Conservation (phyloP, 1,139 yeast genomes). For the Debaryomycetaceae sp. region DNA sequence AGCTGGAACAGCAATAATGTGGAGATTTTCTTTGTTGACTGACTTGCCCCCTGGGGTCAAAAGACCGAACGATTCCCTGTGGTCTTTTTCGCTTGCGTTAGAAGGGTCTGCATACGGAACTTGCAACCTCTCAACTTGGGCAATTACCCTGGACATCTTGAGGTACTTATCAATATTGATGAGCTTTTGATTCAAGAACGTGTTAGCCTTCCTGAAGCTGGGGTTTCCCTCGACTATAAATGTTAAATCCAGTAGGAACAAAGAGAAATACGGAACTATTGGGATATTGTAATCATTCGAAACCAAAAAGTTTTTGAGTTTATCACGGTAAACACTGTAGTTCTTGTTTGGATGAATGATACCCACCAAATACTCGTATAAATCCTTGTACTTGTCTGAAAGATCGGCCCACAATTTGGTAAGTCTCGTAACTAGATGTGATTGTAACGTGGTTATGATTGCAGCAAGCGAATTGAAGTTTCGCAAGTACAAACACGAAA, state of each 20-base stretch:
- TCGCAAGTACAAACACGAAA: slow-evolving; percentile 74
- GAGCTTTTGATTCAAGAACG: slow-evolving; percentile 56
- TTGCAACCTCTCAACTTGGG: slow-evolving; percentile 78
- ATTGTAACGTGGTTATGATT: slow-evolving; percentile 78
- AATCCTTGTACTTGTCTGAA: slow-evolving; percentile 59
- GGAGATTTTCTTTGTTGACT: slow-evolving; percentile 22
- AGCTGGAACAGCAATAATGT: slow-evolving; percentile 39
- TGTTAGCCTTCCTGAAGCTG: slow-evolving; percentile 57
- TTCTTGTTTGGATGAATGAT: slow-evolving; percentile 83
- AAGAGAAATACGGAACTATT: slow-evolving; percentile 80
- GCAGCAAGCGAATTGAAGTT: slow-evolving; percentile 90
- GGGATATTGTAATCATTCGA: slow-evolving; percentile 59
- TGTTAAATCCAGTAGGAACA: slow-evolving; percentile 82
- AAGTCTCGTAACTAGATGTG: slow-evolving; percentile 72
- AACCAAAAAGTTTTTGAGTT: slow-evolving; percentile 54
- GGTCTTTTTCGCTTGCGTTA: slow-evolving; percentile 8
- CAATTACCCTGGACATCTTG: slow-evolving; percentile 68
- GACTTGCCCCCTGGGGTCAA: slow-evolving; percentile 12
- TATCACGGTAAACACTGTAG: slow-evolving; percentile 69
- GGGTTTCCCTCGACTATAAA: slow-evolving; percentile 87
- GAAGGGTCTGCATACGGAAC: slow-evolving; percentile 43
- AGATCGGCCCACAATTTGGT: slow-evolving; percentile 63
- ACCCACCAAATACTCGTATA: slow-evolving; percentile 64
- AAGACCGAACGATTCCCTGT: slow-evolving; percentile 16
- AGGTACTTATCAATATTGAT: slow-evolving; percentile 82